These are phyloP conservation scores for Blastobotrys peoriensis DNA, from an alignment of 805 yeast species.

Conservation along the genomic window DNA sequence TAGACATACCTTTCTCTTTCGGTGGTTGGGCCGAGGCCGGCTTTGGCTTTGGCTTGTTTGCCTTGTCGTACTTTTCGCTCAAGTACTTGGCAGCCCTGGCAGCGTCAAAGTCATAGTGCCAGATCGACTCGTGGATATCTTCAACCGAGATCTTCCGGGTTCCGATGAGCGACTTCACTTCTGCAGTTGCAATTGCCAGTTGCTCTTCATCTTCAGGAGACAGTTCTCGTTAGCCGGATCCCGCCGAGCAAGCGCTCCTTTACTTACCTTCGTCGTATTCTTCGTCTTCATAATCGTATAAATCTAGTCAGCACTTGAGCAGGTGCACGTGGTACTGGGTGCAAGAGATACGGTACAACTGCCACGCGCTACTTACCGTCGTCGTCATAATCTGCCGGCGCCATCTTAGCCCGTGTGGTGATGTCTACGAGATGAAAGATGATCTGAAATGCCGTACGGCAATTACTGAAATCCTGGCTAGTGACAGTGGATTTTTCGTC, in stretches of 20 bases:
- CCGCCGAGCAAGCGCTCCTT: not conserved
- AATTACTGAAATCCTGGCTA: too few relatives aligned
- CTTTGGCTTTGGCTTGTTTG: slow-evolving; percentile 13
- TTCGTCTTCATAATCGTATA: slow-evolving; percentile 19
- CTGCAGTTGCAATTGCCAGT: slow-evolving; percentile 19
- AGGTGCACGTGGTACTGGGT: too few relatives aligned
- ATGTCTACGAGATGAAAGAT: slow-evolving; percentile 10
- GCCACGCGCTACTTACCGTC: slow-evolving; percentile 15
- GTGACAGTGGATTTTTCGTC: too few relatives aligned
- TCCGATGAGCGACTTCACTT: slow-evolving; percentile 19
- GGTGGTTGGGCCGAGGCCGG: too few relatives aligned
- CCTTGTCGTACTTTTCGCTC: slow-evolving; percentile 25
- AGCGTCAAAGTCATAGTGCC: slow-evolving; percentile 52
- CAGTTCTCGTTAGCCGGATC: slow-evolving; percentile 12
- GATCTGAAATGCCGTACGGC: not conserved
- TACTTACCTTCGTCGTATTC: slow-evolving; percentile 11
- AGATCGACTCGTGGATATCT: slow-evolving; percentile 52
- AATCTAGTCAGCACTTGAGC: too few relatives aligned
- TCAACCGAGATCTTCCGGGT: slow-evolving; percentile 42
- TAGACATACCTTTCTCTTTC: too few relatives aligned
- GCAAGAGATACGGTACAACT: too few relatives aligned
- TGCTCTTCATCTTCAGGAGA: slow-evolving; percentile 25
- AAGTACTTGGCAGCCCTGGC: slow-evolving; percentile 46
- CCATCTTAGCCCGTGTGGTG: slow-evolving; percentile 10
- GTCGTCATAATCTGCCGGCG: slow-evolving; percentile 13